Evolutionary conservation across 2,329 filamentous ascomycete genomes (phyloP).

Genomic region (Sporothrix globosa): DNA sequence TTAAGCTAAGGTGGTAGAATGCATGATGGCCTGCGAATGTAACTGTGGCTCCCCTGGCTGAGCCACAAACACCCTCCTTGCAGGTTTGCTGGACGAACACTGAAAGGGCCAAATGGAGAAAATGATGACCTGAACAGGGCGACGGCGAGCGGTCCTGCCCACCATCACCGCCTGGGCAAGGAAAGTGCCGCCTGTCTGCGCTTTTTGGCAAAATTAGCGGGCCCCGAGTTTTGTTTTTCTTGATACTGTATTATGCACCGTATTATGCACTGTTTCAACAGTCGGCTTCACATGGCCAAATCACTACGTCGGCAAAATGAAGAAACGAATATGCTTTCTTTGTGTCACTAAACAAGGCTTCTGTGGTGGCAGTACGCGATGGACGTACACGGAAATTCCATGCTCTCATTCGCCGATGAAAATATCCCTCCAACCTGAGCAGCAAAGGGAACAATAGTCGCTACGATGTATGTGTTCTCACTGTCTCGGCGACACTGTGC

Average conservation of each 20-base stretch:
- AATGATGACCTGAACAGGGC: conserved; percentile 32
- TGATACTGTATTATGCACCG: background rate
- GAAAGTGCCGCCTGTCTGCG: conserved; percentile 9
- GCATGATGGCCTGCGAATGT: background rate
- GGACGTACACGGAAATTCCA: background rate
- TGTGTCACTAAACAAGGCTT: background rate
- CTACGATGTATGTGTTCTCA: background rate
- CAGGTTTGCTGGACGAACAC: background rate
- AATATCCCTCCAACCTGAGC: background rate
- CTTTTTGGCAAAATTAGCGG: conserved; percentile 6
- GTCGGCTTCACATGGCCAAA: conserved; percentile 13
- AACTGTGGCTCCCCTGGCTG: conserved; percentile 4
- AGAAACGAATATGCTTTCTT: background rate
- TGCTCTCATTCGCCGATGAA: background rate
- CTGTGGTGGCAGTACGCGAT: background rate
- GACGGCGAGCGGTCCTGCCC: conserved; percentile 38
- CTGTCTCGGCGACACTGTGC: background rate
- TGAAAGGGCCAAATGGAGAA: conserved; percentile 1
- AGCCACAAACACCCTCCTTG: background rate
- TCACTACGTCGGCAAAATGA: background rate
- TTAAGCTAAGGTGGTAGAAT: too few relatives aligned
- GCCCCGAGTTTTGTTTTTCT: background rate
- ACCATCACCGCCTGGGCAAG: conserved; percentile 32
- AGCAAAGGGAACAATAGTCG: too few relatives aligned
- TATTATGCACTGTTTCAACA: conserved; percentile 14